Percentiles rank a stretch among this genome's conserved stretches.
These are phyloP conservation scores for Fusarium sambucinum DNA, from an alignment of 2,329 filamentous ascomycete species.

Conservation along the genomic window DNA sequence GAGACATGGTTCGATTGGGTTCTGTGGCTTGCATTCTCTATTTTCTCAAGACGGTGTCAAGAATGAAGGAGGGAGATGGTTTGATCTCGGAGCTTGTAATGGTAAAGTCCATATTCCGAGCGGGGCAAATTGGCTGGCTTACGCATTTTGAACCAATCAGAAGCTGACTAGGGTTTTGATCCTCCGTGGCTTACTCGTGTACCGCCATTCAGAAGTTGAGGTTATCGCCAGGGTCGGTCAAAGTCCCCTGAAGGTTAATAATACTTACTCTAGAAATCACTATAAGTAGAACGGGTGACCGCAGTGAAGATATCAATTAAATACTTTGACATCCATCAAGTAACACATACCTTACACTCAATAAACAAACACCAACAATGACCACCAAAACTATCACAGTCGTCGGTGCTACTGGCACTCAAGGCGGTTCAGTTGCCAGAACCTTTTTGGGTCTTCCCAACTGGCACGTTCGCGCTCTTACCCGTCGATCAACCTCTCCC, in stretches of 20 bases:
- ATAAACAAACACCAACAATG: constrained; percentile 9
- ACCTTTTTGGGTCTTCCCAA: constrained; percentile 54
- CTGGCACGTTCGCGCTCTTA: constrained; percentile 61
- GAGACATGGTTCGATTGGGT: rapidly evolving
- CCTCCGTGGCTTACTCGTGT: constrained; percentile 10
- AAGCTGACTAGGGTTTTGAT: rapidly evolving
- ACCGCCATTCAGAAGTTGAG: constrained; percentile 3
- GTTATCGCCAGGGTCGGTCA: neutral
- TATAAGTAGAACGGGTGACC: neutral
- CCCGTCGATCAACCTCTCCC: constrained; percentile 56
- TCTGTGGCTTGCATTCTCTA: rapidly evolving
- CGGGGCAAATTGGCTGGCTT: constrained; percentile 32
- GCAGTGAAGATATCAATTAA: rapidly evolving
- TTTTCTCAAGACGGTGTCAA: neutral
- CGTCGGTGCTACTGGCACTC: constrained; percentile 61
- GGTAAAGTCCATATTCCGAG: constrained; percentile 11
- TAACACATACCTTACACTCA: neutral
- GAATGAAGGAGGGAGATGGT: neutral
- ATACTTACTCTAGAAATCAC: neutral
- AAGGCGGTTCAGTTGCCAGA: constrained; percentile 62
- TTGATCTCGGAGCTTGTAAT: neutral
- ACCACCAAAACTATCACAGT: constrained; percentile 54
- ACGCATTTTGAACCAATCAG: constrained; percentile 38
- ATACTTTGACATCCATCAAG: neutral
- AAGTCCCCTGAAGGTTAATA: too few species aligned